Base-by-base conservation (phyloP, 2,329 filamentous ascomycete genomes). In the Alternaria incomplexa region DNA sequence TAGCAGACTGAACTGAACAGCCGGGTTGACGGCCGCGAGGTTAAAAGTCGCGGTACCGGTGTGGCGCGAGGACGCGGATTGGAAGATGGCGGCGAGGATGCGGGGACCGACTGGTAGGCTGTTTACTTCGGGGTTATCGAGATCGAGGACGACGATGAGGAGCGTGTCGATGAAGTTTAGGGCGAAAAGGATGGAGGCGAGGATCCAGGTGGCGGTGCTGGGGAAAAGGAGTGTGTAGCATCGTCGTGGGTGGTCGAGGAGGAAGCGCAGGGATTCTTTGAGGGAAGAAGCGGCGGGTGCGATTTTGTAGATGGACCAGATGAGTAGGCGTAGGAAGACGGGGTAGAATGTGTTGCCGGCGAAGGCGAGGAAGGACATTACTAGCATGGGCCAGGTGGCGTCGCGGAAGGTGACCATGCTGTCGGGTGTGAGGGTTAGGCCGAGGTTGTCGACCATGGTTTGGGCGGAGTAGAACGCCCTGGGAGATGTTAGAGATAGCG, bases 171-270 rank as follows among this genome's bases (percentile, higher is more conserved):
- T 82, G 8, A 86, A 89, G 76, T 99, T 99, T 62, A 99, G 85
- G 1, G 90, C 77, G 5, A 97, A 84, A 10, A 99, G 84, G 23
- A 97, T 91, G 79, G 88, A 91, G 74, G 98, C 96, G 0, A 99
- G 85, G 93, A 93, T 97, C 96, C 96, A 98, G 2, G 93, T 98
- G 2, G 95, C 93, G 56, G 89, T 89, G 0, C 91, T 90, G 0
- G 96, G 96, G 71, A 99, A 99, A 0, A 99, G 84, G 8, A 99
- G 84, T 0, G 96, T 99, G 76, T 98, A 99, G 81, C 96, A 99
- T 56, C 96, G 91, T 74, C 96, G 91, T 0, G 96, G 96, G 71
- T 99, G 96, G 73, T 98, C 95, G 1, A 99, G 87, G 20, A 99
- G 83, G 73, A 99, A 99, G 40, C 88, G 88, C 8, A 97, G 82